Percentiles rank a stretch among this genome's conserved stretches.
Evolutionary conservation across 2,329 filamentous ascomycete genomes (phyloP).

Genomic region (Gaeumannomyces tritici): DNA sequence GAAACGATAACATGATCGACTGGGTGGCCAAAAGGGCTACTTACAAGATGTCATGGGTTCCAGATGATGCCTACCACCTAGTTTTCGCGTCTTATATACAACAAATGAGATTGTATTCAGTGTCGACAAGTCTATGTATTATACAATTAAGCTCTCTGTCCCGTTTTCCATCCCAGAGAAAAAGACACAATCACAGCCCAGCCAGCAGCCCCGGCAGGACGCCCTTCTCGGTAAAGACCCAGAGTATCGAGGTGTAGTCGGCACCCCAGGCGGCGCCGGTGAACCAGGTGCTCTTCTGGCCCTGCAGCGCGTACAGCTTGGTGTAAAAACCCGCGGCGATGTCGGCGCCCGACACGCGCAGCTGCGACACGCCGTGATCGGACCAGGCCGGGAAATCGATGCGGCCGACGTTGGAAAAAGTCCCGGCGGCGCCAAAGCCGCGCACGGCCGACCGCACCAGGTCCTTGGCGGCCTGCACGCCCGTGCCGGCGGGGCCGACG

Average conservation of each 20-base stretch:
- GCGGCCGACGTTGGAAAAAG: background rate
- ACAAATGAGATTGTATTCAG: no score
- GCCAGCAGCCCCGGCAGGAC: constrained; percentile 4
- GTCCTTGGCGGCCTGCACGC: background rate
- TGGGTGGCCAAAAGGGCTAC: no score
- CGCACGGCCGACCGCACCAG: background rate
- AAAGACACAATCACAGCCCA: constrained; percentile 7
- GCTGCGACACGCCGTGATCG: constrained; percentile 13
- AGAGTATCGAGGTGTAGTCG: background rate
- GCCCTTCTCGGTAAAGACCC: constrained; percentile 3
- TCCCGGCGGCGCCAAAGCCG: background rate
- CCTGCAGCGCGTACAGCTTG: constrained; percentile 21
- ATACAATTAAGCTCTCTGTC: no score
- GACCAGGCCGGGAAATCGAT: constrained; percentile 12
- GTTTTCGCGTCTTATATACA: no score
- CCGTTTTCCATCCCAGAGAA: background rate
- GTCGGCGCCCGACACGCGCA: constrained; percentile 13
- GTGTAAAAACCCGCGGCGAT: constrained; percentile 19
- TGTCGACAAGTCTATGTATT: no score
- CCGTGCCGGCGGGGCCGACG: background rate
- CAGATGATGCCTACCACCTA: no score
- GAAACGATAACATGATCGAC: no score
- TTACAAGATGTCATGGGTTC: no score
- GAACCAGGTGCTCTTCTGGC: constrained; percentile 21
- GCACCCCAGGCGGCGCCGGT: constrained; percentile 16